Base-by-base conservation (phyloP, 768 basidiomycete genomes). In the Saitozyma sp. region DNA sequence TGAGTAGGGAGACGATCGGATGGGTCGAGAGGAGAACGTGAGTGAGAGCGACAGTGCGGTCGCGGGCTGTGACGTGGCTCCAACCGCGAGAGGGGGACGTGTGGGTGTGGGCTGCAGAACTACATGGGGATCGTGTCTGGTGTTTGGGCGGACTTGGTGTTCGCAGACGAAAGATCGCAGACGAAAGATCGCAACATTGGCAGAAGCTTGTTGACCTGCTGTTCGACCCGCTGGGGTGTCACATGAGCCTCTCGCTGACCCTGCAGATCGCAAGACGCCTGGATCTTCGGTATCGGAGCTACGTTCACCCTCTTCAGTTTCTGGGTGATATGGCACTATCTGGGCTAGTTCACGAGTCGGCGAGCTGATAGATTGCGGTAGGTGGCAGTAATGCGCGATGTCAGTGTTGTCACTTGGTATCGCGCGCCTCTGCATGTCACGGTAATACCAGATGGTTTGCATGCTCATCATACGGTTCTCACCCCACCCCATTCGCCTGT, bases 1-100 rank as follows among this genome's bases (percentile, higher is more conserved):
- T 98, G 75, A 93, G 93, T 78, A 84, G 93, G 63, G 86, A 95
- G 75, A 94, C 95, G 41, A 97, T 99, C 78, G 88, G 90, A 8
- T 99, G 94, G 92, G 94, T 99, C 67, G 96, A 99, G 76, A 85
- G 88, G 65, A 83, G 96, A 79, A 96, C 91, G 93, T 92, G 65
- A 62, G 86, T 83, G 1, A 29, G 29, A 29, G 29, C 29, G 29
- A 29, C 2, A 29, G 29, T 29, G 29, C 29, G 29, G 29, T 29
- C 29, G 29, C 29, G 5, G 29, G 29, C 29, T 29, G 29, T 29
- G 29, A 29, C 29, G 29, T 29, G 29, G 29, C 29, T 2, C 29
- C 29, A 29, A 29, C 1, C 42, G 7, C 9, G n/a, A n/a, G n/a
- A n/a, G n/a, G n/a, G n/a, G n/a, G n/a, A n/a, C n/a, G n/a, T n/a